Evolutionary conservation across 495 filamentous ascomycete genomes (phyloP), one percentile per base, ranked within the genome.

Genomic region (Xylaria curta): DNA sequence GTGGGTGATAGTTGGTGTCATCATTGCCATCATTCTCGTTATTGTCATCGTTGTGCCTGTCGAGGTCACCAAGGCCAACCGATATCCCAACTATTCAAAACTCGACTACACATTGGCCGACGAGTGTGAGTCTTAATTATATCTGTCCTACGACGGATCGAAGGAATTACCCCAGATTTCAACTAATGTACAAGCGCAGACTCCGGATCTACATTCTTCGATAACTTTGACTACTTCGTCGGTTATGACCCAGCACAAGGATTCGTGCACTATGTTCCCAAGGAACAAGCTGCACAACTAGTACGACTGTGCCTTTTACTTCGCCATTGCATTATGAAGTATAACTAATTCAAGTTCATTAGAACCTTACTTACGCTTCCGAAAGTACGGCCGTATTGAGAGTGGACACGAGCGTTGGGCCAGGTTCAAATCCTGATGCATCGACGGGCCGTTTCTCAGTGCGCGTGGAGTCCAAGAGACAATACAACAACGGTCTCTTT

Each of bases 321-420:
- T 64, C n/a, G 49, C 26, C 8, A 26, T n/a, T 28, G 24, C 31
- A 8, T 26, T 24, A 9, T 44, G 6, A 12, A 42, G 21, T 40
- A 28, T 82, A 86, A 62, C 80, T 64, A 87, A 87, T 72, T 73
- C 87, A 77, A 81, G 87, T 72, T 76, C 69, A 24, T 42, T 72
- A 88, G 73, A 89, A 90, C 36, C 80, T 93, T 21, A 88, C 91
- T 47, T 84, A 83, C 59, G 83, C 88, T 31, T 83, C 81, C 21
- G 75, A 81, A 21, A 80, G 83, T 60, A 83, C 78, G 19, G 79
- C 83, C 26, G 69, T 85, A 31, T 51, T 87, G 21, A 77, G 76
- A 44, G 85, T 87, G n/a, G 85, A 86, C 74, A 82, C 78, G 13
- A 80, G 74, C 7, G 76, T 83, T 31, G 79, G 82, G 12, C 78